Percentiles rank a stretch among this genome's conserved stretches.
Conservation (phyloP, 2,329 filamentous ascomycete species). For the Ophiocordyceps camponoti-floridani region DNA sequence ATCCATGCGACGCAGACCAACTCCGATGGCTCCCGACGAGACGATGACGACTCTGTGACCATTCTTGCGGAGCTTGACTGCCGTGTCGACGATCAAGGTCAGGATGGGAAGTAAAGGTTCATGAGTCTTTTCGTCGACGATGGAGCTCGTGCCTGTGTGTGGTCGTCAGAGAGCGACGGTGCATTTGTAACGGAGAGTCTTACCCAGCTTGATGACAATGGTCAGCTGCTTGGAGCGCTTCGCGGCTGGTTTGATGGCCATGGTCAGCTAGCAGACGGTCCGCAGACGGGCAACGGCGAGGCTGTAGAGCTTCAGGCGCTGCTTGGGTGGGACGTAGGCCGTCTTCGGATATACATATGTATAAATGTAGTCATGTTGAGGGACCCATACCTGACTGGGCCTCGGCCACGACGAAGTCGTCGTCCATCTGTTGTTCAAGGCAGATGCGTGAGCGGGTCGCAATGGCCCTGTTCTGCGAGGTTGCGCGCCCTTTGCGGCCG, state of each 20-base stretch:
- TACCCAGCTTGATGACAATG: conserved; percentile 79
- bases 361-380: too few relatives aligned
- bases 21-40: conserved; percentile 91
- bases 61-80: conserved; percentile 70
- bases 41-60: conserved; percentile 91
- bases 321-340: too few relatives aligned
- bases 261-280: not conserved
- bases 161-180: not conserved
- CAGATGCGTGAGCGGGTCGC: not conserved
- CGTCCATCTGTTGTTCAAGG: too few relatives aligned
- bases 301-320: not conserved
- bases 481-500: not conserved
- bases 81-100: conserved; percentile 85
- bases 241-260: conserved; percentile 25
- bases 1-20: conserved; percentile 81
- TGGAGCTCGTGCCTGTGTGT: conserved; percentile 78
- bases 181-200: conserved; percentile 9
- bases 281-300: not conserved
- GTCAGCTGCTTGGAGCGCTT: conserved; percentile 34
- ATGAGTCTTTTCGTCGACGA: conserved; percentile 89
- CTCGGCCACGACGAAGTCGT: too few relatives aligned
- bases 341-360: too few relatives aligned
- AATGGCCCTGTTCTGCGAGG: not conserved
- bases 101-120: conserved; percentile 84
- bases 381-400: too few relatives aligned